phyloP scores from a whole-genome alignment of 2,329 filamentous ascomycete genomes.

The Botrytis paeoniae region DNA sequence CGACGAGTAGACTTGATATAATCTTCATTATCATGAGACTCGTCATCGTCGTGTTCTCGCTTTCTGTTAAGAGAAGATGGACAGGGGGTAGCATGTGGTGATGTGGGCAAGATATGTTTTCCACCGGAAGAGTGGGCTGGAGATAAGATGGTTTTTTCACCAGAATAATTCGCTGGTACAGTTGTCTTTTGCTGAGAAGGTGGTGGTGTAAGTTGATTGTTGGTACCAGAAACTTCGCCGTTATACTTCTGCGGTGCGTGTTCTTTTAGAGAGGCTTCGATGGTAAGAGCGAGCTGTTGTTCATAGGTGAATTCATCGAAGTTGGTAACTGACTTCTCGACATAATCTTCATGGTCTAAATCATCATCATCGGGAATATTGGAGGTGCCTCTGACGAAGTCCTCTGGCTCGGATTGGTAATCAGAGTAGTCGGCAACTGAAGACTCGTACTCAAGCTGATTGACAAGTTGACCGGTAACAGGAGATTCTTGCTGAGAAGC shows the following conservation, averaged over 20 bases:
- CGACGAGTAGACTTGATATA: neutral
- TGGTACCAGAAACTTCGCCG: neutral
- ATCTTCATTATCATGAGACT: neutral
- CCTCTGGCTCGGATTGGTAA: neutral
- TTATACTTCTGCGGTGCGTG: neutral
- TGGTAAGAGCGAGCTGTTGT: neutral
- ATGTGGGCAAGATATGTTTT: neutral
- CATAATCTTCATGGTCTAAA: neutral
- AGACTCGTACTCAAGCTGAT: neutral
- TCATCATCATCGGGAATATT: neutral
- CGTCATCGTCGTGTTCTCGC: neutral
- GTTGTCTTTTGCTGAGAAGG: neutral
- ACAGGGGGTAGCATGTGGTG: neutral
- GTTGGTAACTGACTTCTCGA: neutral
- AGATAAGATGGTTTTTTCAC: neutral
- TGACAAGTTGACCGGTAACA: neutral
- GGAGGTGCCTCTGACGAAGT: neutral
- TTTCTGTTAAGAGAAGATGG: neutral
- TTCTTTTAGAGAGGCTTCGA: neutral
- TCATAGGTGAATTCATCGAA: neutral
- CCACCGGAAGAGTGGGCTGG: neutral
- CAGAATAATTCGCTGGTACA: neutral
- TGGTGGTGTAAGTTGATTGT: neutral
- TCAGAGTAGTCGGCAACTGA: neutral
- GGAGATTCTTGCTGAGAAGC: neutral